Base-by-base conservation (phyloP, 805 yeast species). In the Kockiozyma suomiensis region DNA sequence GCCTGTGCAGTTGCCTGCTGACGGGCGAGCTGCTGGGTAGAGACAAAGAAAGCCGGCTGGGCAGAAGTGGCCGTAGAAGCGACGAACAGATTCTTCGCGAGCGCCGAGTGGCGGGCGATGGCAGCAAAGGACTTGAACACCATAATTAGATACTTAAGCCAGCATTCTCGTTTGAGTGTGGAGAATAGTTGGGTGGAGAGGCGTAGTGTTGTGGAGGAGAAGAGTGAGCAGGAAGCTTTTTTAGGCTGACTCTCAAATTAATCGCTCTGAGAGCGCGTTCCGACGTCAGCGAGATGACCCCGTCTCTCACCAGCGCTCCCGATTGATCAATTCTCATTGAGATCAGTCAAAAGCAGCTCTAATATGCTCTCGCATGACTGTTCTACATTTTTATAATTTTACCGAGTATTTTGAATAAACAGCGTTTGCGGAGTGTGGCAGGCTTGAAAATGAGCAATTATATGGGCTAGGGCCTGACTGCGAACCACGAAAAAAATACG, bases 1-100 rank as follows among this genome's bases (percentile, higher is more conserved):
- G 73, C 64, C 62, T 74, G 78, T 15, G 71, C 67, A 23, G 61
- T 17, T 12, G 61, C 68, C 45, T 66, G 56, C 67, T 76, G 76
- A 59, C 75, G 78, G 30, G 77, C 69, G 49, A 74, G 71, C 56
- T 75, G 77, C 30, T 72, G 74, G 6, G 79, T 76, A 21, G 79
- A 70, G 37, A 73, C 73, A 57, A 77, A 76, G 64, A 76, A 76
- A 30, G 74, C 67, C 56, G 78, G 73, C 63, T 73, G 70, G 23
- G 71, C 59, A 13, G 71, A 61, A 45, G 67, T 57, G 7, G 68
- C 53, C 26, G 74, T 64, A 15, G 75, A 60, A 25, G 74, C 69
- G 70, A 75, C 67, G 56, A 67, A 75, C 41, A 75, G 62, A 56
- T 70, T 73, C 62, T 76, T 72, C 38, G 79, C 78, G 52, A 76